These are phyloP conservation scores for Lodderomyces orthopsilosis DNA, from an alignment of 1,139 yeast genomes.

Conservation along the genomic window DNA sequence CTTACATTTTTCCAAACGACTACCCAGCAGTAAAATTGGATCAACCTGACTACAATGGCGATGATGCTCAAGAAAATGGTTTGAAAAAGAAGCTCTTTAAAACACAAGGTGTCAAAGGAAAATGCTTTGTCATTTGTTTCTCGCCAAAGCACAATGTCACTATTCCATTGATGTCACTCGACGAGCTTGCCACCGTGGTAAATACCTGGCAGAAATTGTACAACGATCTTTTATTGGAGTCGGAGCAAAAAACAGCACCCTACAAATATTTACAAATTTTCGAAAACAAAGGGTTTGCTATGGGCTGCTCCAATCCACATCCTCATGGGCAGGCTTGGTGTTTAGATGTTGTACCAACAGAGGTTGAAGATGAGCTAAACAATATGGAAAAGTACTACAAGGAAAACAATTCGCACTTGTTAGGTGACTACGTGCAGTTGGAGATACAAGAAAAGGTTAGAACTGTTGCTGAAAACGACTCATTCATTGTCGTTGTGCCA, in stretches of 20 bases:
- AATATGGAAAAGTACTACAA: slow-evolving; percentile 49
- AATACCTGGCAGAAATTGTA: slow-evolving; percentile 61
- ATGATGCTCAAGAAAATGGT: slow-evolving; percentile 16
- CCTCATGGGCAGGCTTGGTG: slow-evolving; percentile 86
- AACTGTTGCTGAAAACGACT: slow-evolving; percentile 57
- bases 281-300: slow-evolving; percentile 75
- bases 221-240: slow-evolving; percentile 34
- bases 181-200: slow-evolving; percentile 48
- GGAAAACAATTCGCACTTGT: slow-evolving; percentile 47
- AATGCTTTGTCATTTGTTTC: slow-evolving; percentile 71
- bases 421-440: slow-evolving; percentile 62
- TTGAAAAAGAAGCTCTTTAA: slow-evolving; percentile 46
- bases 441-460: slow-evolving; percentile 54
- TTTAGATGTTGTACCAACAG: slow-evolving; percentile 63
- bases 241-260: slow-evolving; percentile 41
- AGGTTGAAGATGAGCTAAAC: slow-evolving; percentile 58
- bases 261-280: slow-evolving; percentile 67
- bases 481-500: slow-evolving; percentile 71
- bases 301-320: slow-evolving; percentile 84
- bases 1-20: slow-evolving; percentile 66
- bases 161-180: slow-evolving; percentile 55
- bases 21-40: slow-evolving; percentile 65
- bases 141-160: slow-evolving; percentile 70
- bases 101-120: slow-evolving; percentile 63
- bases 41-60: slow-evolving; percentile 49